Conservation (phyloP, 2,329 filamentous ascomycete genomes). For the Trichoderma endophyticum region DNA sequence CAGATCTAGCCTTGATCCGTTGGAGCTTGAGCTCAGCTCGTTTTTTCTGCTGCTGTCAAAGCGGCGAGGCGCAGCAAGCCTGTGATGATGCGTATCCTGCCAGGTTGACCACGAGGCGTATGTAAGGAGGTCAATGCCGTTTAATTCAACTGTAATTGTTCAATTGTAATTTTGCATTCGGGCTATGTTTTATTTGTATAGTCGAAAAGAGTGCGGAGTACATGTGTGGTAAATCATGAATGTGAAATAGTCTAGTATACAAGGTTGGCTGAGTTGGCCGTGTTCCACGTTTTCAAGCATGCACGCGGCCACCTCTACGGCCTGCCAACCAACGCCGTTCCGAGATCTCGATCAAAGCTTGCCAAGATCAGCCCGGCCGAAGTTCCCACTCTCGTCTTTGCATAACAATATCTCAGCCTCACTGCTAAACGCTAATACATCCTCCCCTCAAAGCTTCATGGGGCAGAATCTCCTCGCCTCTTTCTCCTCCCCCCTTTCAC, state of each 20-base stretch:
- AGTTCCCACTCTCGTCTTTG: neutral
- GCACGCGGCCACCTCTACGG: neutral
- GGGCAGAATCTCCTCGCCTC: neutral
- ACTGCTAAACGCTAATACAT: neutral
- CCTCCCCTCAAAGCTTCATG: neutral
- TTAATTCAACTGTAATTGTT: neutral
- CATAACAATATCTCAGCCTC: neutral
- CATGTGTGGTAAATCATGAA: neutral
- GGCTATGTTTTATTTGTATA: neutral
- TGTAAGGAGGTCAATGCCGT: neutral
- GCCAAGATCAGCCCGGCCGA: neutral
- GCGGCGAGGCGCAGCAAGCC: slow-evolving; percentile 12
- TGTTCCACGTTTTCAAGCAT: neutral
- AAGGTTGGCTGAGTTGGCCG: neutral
- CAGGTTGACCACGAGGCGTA: slow-evolving; percentile 1
- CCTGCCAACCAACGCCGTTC: neutral
- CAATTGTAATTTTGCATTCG: neutral
- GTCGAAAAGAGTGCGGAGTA: too few species aligned
- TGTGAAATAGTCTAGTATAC: neutral
- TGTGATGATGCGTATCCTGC: neutral
- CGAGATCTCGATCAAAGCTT: slow-evolving; percentile 11
- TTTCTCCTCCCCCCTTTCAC: neutral
- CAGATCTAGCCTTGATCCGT: neutral
- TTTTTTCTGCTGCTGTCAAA: neutral
- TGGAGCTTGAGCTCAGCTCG: neutral